phyloP scores from a whole-genome alignment of 768 basidiomycete genomes.

The Rhizopogon vulgaris region DNA sequence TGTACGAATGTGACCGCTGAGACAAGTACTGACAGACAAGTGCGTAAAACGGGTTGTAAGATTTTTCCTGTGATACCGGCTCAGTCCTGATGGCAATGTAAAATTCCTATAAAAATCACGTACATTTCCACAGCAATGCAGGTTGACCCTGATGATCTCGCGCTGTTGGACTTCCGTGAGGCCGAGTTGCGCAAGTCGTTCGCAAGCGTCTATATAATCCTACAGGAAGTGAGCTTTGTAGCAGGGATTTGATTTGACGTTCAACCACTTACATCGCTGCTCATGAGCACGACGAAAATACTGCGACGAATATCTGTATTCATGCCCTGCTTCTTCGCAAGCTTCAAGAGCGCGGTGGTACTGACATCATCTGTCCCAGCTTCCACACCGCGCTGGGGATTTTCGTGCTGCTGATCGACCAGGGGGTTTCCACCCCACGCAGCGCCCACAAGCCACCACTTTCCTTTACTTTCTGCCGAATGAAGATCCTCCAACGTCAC shows the following conservation, averaged over 20 bases:
- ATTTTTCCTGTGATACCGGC: slow-evolving; percentile 52
- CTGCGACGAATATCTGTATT: slow-evolving; percentile 92
- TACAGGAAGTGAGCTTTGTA: slow-evolving; percentile 22
- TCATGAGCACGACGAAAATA: slow-evolving; percentile 93
- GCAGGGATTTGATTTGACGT: not conserved
- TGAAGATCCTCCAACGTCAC: slow-evolving; percentile 83
- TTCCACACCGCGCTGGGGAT: slow-evolving; percentile 14
- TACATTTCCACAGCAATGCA: slow-evolving; percentile 92
- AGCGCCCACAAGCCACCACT: slow-evolving; percentile 98
- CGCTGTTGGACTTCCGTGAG: slow-evolving; percentile 88
- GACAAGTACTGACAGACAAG: slow-evolving; percentile 84
- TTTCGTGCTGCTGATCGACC: slow-evolving; percentile 52
- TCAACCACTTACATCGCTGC: slow-evolving; percentile 67
- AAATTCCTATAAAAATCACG: slow-evolving; percentile 12
- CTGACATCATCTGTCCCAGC: slow-evolving; percentile 24
- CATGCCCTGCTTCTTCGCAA: slow-evolving; percentile 97
- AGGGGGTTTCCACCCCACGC: slow-evolving; percentile 94
- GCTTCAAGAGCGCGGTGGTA: slow-evolving; percentile 49
- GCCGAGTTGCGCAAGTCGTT: slow-evolving; percentile 77
- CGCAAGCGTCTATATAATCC: slow-evolving; percentile 97
- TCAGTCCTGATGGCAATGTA: not conserved
- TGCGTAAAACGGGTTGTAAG: slow-evolving; percentile 94
- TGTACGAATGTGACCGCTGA: slow-evolving; percentile 72
- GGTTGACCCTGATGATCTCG: slow-evolving; percentile 86
- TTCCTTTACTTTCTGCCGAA: slow-evolving; percentile 78